A percentile compares a stretch with the other conserved stretches of the same genome.
phyloP scores from a whole-genome alignment of 2,329 filamentous ascomycete species.

The Pseudogymnoascus sp. region DNA sequence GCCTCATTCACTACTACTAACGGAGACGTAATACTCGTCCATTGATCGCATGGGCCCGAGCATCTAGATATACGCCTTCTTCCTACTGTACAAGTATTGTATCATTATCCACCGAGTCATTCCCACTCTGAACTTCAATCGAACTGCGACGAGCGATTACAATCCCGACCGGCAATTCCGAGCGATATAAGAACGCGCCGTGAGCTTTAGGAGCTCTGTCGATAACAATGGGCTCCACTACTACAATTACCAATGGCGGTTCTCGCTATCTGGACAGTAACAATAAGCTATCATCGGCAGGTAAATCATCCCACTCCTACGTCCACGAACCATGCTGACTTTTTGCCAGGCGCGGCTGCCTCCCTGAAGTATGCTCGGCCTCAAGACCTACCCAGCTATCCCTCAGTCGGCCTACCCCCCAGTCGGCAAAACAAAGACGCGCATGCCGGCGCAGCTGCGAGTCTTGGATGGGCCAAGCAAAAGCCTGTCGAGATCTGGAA shows the following conservation, averaged over 20 bases:
- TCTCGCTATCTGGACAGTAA: slow-evolving; percentile 39
- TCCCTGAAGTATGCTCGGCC: slow-evolving; percentile 66
- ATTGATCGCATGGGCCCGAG: neutral
- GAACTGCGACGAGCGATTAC: neutral
- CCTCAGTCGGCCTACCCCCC: slow-evolving; percentile 50
- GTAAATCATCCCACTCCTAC: slow-evolving; percentile 32
- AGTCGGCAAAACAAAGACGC: slow-evolving; percentile 35
- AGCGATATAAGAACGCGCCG: neutral
- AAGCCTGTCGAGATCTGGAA: slow-evolving; percentile 60
- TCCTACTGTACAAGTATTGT: neutral
- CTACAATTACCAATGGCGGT: slow-evolving; percentile 19
- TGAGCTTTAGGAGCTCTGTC: neutral
- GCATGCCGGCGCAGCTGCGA: slow-evolving; percentile 68
- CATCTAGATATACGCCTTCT: neutral
- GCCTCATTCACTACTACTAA: neutral
- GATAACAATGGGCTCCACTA: slow-evolving; percentile 14
- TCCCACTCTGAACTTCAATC: neutral
- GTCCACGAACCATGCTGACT: slow-evolving; percentile 16
- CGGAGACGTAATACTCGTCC: neutral
- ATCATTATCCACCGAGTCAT: neutral
- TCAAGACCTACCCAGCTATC: slow-evolving; percentile 67
- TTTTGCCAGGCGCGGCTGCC: slow-evolving; percentile 44
- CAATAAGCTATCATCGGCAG: slow-evolving; percentile 49
- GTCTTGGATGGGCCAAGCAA: slow-evolving; percentile 64
- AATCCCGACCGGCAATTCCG: neutral